Evolutionary conservation across 2,329 filamentous ascomycete genomes (phyloP).

Genomic region (Fusarium sublunatum): DNA sequence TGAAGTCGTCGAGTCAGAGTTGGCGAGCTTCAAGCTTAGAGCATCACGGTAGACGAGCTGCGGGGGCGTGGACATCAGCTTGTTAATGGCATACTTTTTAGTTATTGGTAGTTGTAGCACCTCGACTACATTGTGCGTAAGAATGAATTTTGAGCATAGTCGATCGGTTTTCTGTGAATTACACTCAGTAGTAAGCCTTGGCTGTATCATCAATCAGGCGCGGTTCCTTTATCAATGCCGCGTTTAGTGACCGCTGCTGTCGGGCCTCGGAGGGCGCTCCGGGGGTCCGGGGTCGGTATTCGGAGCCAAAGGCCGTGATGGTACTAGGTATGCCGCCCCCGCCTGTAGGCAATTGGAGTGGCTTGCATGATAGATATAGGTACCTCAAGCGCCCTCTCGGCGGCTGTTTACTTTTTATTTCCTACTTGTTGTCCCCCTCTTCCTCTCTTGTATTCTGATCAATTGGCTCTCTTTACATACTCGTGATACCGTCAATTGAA

Average conservation of each 20-base stretch:
- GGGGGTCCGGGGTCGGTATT: constrained; percentile 39
- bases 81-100: constrained; percentile 49
- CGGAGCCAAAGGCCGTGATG: constrained; percentile 35
- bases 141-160: constrained; percentile 27
- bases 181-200: not conserved
- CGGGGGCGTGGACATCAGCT: constrained; percentile 43
- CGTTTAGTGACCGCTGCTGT: constrained; percentile 10
- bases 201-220: not conserved
- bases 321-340: constrained; percentile 31
- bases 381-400: constrained; percentile 22
- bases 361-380: constrained; percentile 26
- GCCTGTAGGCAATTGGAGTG: constrained; percentile 29
- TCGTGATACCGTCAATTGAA: constrained; percentile 38
- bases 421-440: constrained; percentile 8
- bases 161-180: not conserved
- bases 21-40: constrained; percentile 39
- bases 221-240: constrained; percentile 16
- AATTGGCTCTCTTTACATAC: constrained; percentile 31
- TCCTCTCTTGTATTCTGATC: constrained; percentile 18
- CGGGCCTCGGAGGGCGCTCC: constrained; percentile 38
- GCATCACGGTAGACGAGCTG: constrained; percentile 44
- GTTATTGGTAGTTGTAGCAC: constrained; percentile 39
- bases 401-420: constrained; percentile 16
- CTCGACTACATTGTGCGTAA: constrained; percentile 35
- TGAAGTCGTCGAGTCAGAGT: constrained; percentile 30